Evolutionary conservation across 495 filamentous ascomycete genomes (phyloP), one percentile per base, ranked within the genome.

Genomic region (Bombardia bombarda): DNA sequence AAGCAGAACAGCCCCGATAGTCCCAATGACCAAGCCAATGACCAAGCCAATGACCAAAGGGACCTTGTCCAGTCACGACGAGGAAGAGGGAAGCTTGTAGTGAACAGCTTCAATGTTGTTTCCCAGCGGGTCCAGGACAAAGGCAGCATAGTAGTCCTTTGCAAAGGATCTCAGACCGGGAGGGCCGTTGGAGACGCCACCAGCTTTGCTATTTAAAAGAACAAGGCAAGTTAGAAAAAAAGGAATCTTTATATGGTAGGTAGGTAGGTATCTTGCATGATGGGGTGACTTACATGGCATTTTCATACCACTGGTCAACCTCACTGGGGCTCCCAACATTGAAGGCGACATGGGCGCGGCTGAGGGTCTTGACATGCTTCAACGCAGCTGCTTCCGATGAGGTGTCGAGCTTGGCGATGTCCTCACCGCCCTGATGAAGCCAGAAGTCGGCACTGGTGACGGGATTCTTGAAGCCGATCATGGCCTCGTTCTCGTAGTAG

Each of bases 91-190:
- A n/a, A n/a, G n/a, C n/a, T 42, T 49, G 26, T 40, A 53, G 23
- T 37, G 19, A 0, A 49, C 33, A 2, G 30, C 45, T 31, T 53
- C 50, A 38, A 49, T 32, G 25, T 53, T 53, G 38, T 53, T 53
- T 16, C 50, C 50, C 37, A 53, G 38, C 8, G 50, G 45, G 37
- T 49, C 50, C 3, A 49, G 31, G 14, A 53, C 59, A 54, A 65
- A 76, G 1, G 68, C 65, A 2, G 57, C 68, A 50, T 70, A 74
- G 43, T 73, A 77, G n/a, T 58, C 60, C 40, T 62, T 60, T 36
- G 55, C 49, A 47, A 68, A 73, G 9, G 52, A 22, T 25, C 74
- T 53, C 25, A 63, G 38, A 2, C 70, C 73, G 2, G 73, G 72
- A 48, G 49, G 34, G 3, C 72, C 71, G 53, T 78, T 73, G 45